A percentile compares a stretch with the other conserved stretches of the same genome.
Conservation (phyloP, 208 protist genomes). For the Trichomonas vaginalis region DNA sequence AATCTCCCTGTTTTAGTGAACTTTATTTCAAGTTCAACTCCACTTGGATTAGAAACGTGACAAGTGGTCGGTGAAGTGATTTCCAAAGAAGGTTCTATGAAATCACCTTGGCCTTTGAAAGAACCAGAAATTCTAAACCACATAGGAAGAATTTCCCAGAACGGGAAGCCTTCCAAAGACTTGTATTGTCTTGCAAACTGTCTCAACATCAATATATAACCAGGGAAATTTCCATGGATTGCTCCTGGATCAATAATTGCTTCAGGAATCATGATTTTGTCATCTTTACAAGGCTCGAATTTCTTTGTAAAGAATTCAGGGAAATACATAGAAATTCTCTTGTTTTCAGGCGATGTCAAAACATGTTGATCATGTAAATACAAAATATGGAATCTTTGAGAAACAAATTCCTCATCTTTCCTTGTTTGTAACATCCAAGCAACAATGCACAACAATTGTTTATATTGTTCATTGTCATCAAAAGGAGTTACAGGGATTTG, state of each 20-base stretch:
- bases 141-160: neutral
- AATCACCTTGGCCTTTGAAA: neutral
- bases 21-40: neutral
- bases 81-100: neutral
- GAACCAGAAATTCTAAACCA: neutral
- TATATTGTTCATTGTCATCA: neutral
- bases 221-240: neutral
- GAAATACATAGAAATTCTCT: neutral
- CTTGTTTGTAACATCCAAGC: neutral
- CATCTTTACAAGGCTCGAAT: neutral
- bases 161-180: neutral
- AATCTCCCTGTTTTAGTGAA: neutral
- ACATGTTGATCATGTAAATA: neutral
- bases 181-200: neutral
- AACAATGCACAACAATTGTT: neutral
- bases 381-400: neutral
- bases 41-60: neutral
- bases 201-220: neutral
- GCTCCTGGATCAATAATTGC: neutral
- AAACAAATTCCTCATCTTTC: neutral
- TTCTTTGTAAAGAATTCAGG: neutral
- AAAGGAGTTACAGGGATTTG: neutral
- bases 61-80: neutral
- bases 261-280: neutral
- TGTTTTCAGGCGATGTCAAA: neutral